Base-by-base conservation (phyloP, 345 rosid species). In the Rhizophora apiculata region DNA sequence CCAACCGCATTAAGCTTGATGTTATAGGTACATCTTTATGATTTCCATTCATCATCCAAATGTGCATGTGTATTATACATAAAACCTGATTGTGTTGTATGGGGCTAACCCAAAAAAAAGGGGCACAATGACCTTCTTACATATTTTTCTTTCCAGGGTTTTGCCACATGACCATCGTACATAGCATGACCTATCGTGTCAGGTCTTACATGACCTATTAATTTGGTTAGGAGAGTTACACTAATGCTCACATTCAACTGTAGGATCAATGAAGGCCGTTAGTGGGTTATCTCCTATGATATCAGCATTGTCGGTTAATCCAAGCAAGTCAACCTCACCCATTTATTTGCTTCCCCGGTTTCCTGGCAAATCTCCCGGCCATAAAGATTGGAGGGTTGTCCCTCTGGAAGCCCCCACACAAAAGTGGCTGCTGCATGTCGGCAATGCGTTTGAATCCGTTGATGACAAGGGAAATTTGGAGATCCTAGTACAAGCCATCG, bases 261-360 rank as follows among this genome's bases (percentile, higher is more conserved):
- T 88, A 94, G 97, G 98, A 65, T 88, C 98, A 26, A 60, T 88
- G 71, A 74, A 77, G 5, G 97, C 98, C 13, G 81, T 94, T 24
- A 82, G 85, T 68, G 98, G 98, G 15, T 29, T 83, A 27, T 83
- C 93, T 39, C 98, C 98, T 1, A 91, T 94, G 98, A 88, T 94
- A 72, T 88, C 98, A 59, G 94, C 97, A 3, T 78, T 94, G 66
- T 64, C 97, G 5, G 85, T 94, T 78, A 85, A 94, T 31, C 91
- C 95, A 26, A 86, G 94, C 79, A 88, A 81, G 68, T 52, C 82
- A 20, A 88, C 85, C 2, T 82, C 96, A 20, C 95, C 97, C 0
- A 83, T 94, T 53, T 94, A 91, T 84, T 65, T 91, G 57, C 89
- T 94, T 55, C 98, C 98, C 5, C 86, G 97, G 16, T 85, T 79